Evolutionary conservation across 805 yeast genomes (phyloP).

Genomic region (Saccharomycopsis fodiens): DNA sequence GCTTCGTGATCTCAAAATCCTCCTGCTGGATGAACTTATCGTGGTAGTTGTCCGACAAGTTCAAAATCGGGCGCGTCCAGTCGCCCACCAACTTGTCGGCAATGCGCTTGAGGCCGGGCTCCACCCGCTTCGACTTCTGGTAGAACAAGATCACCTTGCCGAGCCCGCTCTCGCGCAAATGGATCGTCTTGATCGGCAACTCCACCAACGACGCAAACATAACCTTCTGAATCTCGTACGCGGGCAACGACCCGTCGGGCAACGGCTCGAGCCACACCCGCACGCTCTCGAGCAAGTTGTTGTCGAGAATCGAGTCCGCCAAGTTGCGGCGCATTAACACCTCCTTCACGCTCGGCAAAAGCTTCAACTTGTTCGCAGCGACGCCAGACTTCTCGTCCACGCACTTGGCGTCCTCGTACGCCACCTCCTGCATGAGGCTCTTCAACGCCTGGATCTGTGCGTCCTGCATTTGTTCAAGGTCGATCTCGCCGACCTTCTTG

Average conservation of each 20-base stretch:
- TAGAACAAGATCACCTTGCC: constrained; percentile 93
- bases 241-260: constrained; percentile 97
- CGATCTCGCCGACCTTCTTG: constrained; percentile 78
- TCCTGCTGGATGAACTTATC: constrained; percentile 69
- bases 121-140: constrained; percentile 84
- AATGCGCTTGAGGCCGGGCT: constrained; percentile 72
- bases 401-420: constrained; percentile 60
- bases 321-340: constrained; percentile 74
- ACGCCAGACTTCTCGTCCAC: constrained; percentile 38
- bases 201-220: constrained; percentile 65
- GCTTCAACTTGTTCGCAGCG: constrained; percentile 59
- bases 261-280: constrained; percentile 97
- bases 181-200: constrained; percentile 92
- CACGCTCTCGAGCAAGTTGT: constrained; percentile 85
- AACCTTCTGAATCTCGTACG: constrained; percentile 89
- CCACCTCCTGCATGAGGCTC: constrained; percentile 84
- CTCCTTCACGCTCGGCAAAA: constrained; percentile 72
- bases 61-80: constrained; percentile 98
- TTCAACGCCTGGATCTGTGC: constrained; percentile 76
- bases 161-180: constrained; percentile 86
- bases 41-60: constrained; percentile 88
- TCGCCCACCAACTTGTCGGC: constrained; percentile 91
- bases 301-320: constrained; percentile 89
- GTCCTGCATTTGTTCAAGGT: constrained; percentile 91
- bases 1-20: constrained; percentile 49